Base-by-base conservation (phyloP, 441 rosid species). In the Adansonia rubrostipa region DNA sequence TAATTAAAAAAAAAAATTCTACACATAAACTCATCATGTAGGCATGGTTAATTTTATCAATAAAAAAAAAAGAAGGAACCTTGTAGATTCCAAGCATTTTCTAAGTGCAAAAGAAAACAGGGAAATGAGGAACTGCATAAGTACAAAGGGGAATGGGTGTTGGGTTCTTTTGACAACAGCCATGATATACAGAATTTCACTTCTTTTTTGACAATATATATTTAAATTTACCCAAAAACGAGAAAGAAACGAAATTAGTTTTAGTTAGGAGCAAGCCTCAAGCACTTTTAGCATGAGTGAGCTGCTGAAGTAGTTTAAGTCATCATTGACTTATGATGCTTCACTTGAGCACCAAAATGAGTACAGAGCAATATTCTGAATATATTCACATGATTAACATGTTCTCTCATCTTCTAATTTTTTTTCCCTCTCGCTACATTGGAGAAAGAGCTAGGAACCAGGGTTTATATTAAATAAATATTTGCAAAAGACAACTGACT, bases 291-390 rank as follows among this genome's bases (percentile, higher is more conserved):
- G 63, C 28, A 24, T 58, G 11, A 19, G 56, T 11, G 9, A 68
- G 36, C 40, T 70, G 6, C 19, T 22, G 4, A 15, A n/a, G 42
- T 51, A 20, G 22, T 51, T 71, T 51, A 54, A 51, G 50, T n/a
- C 47, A 33, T 54, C 75, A 70, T 7, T 45, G 58, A 28, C 50
- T 40, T n/a, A 72, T 17, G 75, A 57, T 22, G 13, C 60, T 44
- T 70, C 42, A 28, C 44, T 0, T 1, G 7, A 14, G 73, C 58
- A 69, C 17, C 57, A 10, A 45, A 45, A 68, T 68, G 72, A 10
- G 72, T n/a, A 68, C 72, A 54, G 11, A n/a, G 36, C 54, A 17
- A 28, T 14, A 24, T 72, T 72, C n/a, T 56, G 50, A 54, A 54
- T 47, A 65, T 40, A 33, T 36, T 36, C 40, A 36, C 40, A 36